Base-by-base conservation (phyloP, 2,329 filamentous ascomycete species). In the Colletotrichum brevisporum region DNA sequence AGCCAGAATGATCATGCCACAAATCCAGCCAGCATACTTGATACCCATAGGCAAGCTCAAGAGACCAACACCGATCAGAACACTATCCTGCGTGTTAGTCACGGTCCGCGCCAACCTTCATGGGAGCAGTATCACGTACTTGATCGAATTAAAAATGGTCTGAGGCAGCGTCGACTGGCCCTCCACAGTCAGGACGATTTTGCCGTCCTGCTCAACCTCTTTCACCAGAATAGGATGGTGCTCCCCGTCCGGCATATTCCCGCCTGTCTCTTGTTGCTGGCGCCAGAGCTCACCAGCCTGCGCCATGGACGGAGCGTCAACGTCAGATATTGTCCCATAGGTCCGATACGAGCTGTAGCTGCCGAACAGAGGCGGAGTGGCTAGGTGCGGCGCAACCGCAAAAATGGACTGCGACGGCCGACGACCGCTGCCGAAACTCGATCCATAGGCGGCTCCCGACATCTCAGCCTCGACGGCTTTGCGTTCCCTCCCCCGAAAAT, bases 141-240 rank as follows among this genome's bases (percentile, higher is more conserved):
- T 97, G 78, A 95, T 95, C 3, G 94, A 97, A 81, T 99, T 99
- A 85, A 98, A 97, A 71, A 98, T 88, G 6, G 95, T 98, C 82
- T 98, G 95, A 0, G 94, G 94, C 16, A 98, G 85, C 1, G 95
- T 99, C n/a, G 94, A 97, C 82, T 97, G 94, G 47, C 95, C 95
- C 71, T 97, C 92, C 2, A 97, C 91, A 2, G 95, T 88, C 74
- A 95, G 88, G 64, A 97, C 89, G 55, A 95, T 88, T 76, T 92
- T 94, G 50, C 96, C 94, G 73, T 96, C 94, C 74, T 96, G 93
- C 77, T 97, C 93, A 13, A 97, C 88, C 79, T 95, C 92, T 82
- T 94, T 95, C 61, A 98, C 91, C n/a, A 97, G 83, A 63, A 98
- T 86, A 2, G 94, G 93, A 73, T 93, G 90, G 39, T 88, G 84